Percentiles rank a stretch among this genome's conserved stretches.
Evolutionary conservation across 2,329 filamentous ascomycete genomes (phyloP).

Genomic region (Aspergillus novofumigatus): DNA sequence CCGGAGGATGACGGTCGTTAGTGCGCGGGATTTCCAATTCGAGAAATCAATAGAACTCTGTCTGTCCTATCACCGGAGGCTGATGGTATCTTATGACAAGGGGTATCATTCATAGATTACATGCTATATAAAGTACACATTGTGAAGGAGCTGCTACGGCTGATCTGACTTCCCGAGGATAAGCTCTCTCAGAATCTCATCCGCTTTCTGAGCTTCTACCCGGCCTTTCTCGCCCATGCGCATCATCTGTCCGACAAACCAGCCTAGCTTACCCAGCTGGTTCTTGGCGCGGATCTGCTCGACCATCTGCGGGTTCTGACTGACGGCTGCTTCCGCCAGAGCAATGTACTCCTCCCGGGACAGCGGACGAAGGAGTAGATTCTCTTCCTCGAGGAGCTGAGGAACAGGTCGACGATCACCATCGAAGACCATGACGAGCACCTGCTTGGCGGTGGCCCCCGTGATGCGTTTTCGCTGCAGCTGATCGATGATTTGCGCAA

Average conservation of each 20-base stretch:
- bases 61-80: too few species aligned
- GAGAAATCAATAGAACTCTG: background rate
- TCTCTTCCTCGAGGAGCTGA: slow-evolving; percentile 54
- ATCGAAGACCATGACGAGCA: slow-evolving; percentile 54
- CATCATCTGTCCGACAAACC: slow-evolving; percentile 67
- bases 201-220: slow-evolving; percentile 58
- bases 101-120: slow-evolving; percentile 6
- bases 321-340: slow-evolving; percentile 52
- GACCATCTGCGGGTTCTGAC: slow-evolving; percentile 55
- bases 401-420: slow-evolving; percentile 47
- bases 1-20: background rate
- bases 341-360: slow-evolving; percentile 52
- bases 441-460: slow-evolving; percentile 56
- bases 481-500: slow-evolving; percentile 45
- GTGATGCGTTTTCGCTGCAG: slow-evolving; percentile 46
- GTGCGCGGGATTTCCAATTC: background rate
- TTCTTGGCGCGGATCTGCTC: slow-evolving; percentile 56
- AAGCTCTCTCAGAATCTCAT: slow-evolving; percentile 49
- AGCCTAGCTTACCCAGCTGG: slow-evolving; percentile 62
- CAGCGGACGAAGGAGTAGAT: slow-evolving; percentile 53
- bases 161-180: slow-evolving; percentile 28
- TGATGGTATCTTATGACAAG: background rate
- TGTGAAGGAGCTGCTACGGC: slow-evolving; percentile 1
- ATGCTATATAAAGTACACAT: background rate
- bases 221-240: slow-evolving; percentile 56